Conservation (phyloP, 306 rosid genomes). For the Vicia villosa region DNA sequence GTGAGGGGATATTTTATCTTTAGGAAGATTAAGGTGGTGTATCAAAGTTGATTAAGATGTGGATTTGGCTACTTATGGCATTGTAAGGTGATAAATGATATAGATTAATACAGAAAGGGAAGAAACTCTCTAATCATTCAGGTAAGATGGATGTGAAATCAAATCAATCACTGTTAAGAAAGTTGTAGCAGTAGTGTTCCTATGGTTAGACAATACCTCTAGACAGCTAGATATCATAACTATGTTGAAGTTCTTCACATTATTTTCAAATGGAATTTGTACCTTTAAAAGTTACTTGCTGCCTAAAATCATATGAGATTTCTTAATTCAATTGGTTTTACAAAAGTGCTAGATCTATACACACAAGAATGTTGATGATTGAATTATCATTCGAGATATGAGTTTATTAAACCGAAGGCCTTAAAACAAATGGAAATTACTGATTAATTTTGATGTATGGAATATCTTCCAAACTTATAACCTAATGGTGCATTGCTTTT, state of each 20-base stretch:
- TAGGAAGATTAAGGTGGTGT: constrained; percentile 39
- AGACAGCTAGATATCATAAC: too few species aligned
- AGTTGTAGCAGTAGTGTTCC: neutral
- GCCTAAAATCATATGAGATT: neutral
- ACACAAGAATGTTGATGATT: neutral
- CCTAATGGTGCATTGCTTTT: too few species aligned
- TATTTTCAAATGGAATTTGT: neutral
- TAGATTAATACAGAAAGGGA: constrained; percentile 19
- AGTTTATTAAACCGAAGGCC: too few species aligned
- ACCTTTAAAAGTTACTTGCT: neutral
- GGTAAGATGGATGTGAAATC: constrained; percentile 37
- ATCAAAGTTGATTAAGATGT: constrained; percentile 38
- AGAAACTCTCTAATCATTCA: constrained; percentile 20
- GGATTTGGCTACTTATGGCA: constrained; percentile 29
- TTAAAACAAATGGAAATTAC: neutral
- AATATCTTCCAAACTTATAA: too few species aligned
- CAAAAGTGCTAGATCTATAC: neutral
- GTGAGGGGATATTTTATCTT: constrained; percentile 33
- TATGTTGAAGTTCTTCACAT: too few species aligned
- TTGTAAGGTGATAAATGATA: constrained; percentile 27
- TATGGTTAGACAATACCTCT: too few species aligned
- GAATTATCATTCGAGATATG: neutral
- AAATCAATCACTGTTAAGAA: constrained; percentile 35
- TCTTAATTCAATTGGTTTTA: neutral
- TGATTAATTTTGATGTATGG: neutral